Percentiles rank a stretch among this genome's conserved stretches.
phyloP scores from a whole-genome alignment of 352 stramenopile species.

The Proteromonas lacertae region DNA sequence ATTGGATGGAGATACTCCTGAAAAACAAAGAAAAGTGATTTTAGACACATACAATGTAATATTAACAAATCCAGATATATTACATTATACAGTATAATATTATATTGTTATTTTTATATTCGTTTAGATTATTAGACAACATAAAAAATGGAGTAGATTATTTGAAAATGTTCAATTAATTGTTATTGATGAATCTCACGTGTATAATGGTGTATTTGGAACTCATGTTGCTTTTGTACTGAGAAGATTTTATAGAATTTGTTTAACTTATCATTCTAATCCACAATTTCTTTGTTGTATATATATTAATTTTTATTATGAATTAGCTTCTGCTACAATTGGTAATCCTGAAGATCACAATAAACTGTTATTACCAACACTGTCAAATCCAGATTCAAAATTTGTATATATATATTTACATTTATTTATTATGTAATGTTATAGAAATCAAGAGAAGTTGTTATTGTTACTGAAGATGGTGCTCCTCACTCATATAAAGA shows the following conservation, averaged over 20 bases:
- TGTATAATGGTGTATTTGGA: constrained; percentile 58
- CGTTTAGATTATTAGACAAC: constrained; percentile 20
- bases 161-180: constrained; percentile 48
- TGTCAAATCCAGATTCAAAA: constrained; percentile 8
- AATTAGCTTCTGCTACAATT: constrained; percentile 82
- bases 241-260: constrained; percentile 45
- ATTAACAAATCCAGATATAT: constrained; percentile 91
- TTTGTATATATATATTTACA: too few relatives aligned
- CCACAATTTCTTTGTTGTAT: constrained; percentile 10
- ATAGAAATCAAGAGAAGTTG: too few relatives aligned
- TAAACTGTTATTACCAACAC: constrained; percentile 36
- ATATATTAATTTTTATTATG: constrained; percentile 54
- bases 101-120: too few relatives aligned
- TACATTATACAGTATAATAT: constrained; percentile 78
- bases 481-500: too few relatives aligned
- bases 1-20: constrained; percentile 64
- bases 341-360: constrained; percentile 60
- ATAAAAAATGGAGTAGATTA: constrained; percentile 42
- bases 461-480: too few relatives aligned
- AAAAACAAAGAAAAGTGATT: constrained; percentile 36
- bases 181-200: constrained; percentile 30
- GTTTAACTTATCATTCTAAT: constrained; percentile 22
- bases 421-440: too few relatives aligned
- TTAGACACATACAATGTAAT: constrained; percentile 48
- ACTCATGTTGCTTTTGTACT: constrained; percentile 46